Conservation (phyloP, 768 basidiomycete species). For the Butyriboletus loyo region DNA sequence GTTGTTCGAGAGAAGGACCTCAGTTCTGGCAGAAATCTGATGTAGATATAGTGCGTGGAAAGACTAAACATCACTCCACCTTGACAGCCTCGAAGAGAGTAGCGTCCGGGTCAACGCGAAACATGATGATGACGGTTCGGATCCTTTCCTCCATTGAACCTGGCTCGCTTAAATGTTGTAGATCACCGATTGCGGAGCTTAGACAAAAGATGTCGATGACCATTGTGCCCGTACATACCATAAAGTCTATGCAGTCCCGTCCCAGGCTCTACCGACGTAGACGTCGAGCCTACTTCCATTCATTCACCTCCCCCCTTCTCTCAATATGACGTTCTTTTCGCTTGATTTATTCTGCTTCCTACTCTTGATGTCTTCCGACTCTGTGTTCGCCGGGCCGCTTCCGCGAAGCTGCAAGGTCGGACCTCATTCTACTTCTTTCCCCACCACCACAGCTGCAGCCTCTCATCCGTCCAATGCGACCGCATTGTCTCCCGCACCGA, state of each 20-base stretch:
- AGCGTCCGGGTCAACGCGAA: too few relatives aligned
- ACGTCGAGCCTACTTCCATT: neutral
- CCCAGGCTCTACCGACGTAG: neutral
- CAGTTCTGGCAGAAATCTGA: too few relatives aligned
- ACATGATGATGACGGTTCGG: neutral
- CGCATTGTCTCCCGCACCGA: neutral
- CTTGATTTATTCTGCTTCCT: constrained; percentile 1
- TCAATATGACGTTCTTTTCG: constrained; percentile 12
- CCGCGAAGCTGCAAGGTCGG: constrained; percentile 8
- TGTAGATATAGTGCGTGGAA: too few relatives aligned
- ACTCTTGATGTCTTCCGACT: constrained; percentile 4
- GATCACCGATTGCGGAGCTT: neutral
- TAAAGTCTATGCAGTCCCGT: constrained; percentile 4
- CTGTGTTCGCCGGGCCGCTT: constrained; percentile 14
- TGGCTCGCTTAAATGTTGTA: neutral
- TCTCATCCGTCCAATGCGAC: neutral
- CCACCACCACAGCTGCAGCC: neutral
- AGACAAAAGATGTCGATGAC: neutral
- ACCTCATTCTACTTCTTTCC: neutral
- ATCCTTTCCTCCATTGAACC: neutral
- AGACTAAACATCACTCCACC: too few relatives aligned
- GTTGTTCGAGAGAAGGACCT: too few relatives aligned
- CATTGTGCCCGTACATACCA: constrained; percentile 3
- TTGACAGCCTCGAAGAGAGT: too few relatives aligned
- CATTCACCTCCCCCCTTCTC: neutral